These are phyloP conservation scores for Leccinellum luteum DNA, from an alignment of 768 basidiomycete genomes.

Conservation along the genomic window DNA sequence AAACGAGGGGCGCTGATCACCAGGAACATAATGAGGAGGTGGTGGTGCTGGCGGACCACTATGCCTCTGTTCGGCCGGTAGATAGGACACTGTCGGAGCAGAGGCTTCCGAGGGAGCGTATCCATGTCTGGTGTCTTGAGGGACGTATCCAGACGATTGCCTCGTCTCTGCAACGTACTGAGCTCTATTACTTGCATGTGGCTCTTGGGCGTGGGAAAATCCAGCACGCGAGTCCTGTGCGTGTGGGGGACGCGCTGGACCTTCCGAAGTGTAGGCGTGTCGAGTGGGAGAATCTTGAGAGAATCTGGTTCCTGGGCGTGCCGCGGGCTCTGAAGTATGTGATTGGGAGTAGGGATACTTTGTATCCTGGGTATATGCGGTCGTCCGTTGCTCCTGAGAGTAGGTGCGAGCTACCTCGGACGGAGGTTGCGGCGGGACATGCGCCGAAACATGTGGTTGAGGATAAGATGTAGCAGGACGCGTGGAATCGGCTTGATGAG, in stretches of 20 bases:
- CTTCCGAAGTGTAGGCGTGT: slow-evolving; percentile 13
- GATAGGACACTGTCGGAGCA: slow-evolving; percentile 13
- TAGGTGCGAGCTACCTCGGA: slow-evolving; percentile 19
- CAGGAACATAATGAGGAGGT: slow-evolving; percentile 15
- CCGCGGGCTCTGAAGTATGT: slow-evolving; percentile 14
- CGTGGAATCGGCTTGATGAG: slow-evolving; percentile 20
- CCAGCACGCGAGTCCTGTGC: slow-evolving; percentile 19
- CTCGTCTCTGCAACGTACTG: slow-evolving; percentile 20
- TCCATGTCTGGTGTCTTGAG: slow-evolving; percentile 22
- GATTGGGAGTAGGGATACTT: slow-evolving; percentile 23
- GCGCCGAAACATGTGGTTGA: slow-evolving; percentile 11
- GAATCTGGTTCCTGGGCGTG: slow-evolving; percentile 15
- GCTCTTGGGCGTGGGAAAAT: slow-evolving; percentile 18
- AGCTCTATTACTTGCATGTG: slow-evolving; percentile 13
- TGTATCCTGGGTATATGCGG: slow-evolving; percentile 24
- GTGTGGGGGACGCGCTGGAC: slow-evolving; percentile 11
- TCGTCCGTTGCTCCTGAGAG: slow-evolving; percentile 16
- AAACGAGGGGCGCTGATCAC: slow-evolving; percentile 20
- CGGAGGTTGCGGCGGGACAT: slow-evolving; percentile 10
- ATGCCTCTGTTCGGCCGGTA: slow-evolving; percentile 20
- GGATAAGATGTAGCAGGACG: slow-evolving; percentile 22
- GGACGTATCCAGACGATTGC: slow-evolving; percentile 17
- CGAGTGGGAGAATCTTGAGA: slow-evolving; percentile 17
- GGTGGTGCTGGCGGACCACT: slow-evolving; percentile 8
- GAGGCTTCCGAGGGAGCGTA: slow-evolving; percentile 19